Percentiles rank a stretch among this genome's conserved stretches.
phyloP scores from a whole-genome alignment of 2,329 filamentous ascomycete species.

The Penicillium sp. region DNA sequence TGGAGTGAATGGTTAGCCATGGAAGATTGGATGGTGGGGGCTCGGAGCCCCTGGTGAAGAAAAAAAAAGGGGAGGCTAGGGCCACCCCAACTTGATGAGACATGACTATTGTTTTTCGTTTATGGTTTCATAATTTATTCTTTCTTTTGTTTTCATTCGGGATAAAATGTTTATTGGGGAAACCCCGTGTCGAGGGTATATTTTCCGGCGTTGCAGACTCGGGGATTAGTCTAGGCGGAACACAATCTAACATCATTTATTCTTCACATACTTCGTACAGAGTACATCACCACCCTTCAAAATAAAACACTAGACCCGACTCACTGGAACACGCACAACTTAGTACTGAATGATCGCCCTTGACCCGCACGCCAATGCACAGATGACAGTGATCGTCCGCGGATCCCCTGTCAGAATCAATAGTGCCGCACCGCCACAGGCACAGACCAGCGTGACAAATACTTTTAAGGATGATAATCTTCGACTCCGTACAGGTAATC shows the following conservation, averaged over 20 bases:
- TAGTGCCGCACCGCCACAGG: slow-evolving; percentile 26
- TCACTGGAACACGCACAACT: neutral
- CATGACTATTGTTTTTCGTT: slow-evolving; percentile 21
- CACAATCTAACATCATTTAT: neutral
- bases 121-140: neutral
- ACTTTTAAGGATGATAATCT: neutral
- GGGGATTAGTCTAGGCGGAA: neutral
- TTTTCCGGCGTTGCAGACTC: slow-evolving; percentile 1
- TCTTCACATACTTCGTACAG: neutral
- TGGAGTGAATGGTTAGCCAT: slow-evolving; percentile 97
- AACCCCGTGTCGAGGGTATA: neutral
- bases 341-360: slow-evolving; percentile 9
- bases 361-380: slow-evolving; percentile 10
- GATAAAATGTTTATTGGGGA: neutral
- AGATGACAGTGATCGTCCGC: slow-evolving; percentile 17
- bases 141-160: neutral
- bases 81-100: slow-evolving; percentile 19
- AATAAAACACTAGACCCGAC: neutral
- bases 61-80: neutral
- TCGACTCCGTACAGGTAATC: neutral
- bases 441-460: slow-evolving; percentile 24
- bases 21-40: slow-evolving; percentile 97
- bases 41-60: slow-evolving; percentile 50
- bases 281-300: neutral
- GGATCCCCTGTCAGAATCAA: slow-evolving; percentile 23